Evolutionary conservation across 441 rosid genomes (phyloP), one percentile per base, ranked within the genome.

Genomic region (Breynia disticha): DNA sequence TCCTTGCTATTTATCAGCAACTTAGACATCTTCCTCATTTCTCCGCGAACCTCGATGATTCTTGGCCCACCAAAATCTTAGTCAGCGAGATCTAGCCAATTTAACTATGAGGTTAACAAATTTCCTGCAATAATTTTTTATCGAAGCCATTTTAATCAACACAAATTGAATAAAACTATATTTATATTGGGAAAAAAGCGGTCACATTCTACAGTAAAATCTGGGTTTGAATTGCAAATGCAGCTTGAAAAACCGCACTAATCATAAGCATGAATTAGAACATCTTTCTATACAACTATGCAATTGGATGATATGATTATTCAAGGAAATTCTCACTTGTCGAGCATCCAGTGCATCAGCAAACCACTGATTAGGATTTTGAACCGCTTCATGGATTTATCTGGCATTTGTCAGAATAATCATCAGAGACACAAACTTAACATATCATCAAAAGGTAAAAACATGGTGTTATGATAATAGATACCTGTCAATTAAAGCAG

Each of bases 291-390:
- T 28, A 5, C 35, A 28, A 28, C 35, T 28, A 28, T 28, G 35
- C 35, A 28, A 28, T 28, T 28, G 35, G 7, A 28, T 9, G 5
- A 28, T 28, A 2, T 28, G 8, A 28, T 2, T 28, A 28, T 28
- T 28, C 8, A 28, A 28, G 60, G 62, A 52, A 5, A 28, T 21
- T 77, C 89, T 77, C 66, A 88, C 98, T 73, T 91, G 98, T 69
- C 98, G 82, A 75, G 97, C 97, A 68, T 91, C 98, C 65, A 91
- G 97, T 10, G 97, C 98, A 71, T 86, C 83, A 37, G 97, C 79
- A 76, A 84, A 86, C 82, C 87, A 66, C 41, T 68, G 74, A 75
- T 88, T 91, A 61, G 98, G 95, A 66, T 88, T 86, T 67, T 91
- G 97, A 62, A 55, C 94, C 0, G 98, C 83, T 13, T 86, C 80